Evolutionary conservation across 1,284 basidiomycete genomes (phyloP), one percentile per base, ranked within the genome.

Genomic region (Tremellales sp.): DNA sequence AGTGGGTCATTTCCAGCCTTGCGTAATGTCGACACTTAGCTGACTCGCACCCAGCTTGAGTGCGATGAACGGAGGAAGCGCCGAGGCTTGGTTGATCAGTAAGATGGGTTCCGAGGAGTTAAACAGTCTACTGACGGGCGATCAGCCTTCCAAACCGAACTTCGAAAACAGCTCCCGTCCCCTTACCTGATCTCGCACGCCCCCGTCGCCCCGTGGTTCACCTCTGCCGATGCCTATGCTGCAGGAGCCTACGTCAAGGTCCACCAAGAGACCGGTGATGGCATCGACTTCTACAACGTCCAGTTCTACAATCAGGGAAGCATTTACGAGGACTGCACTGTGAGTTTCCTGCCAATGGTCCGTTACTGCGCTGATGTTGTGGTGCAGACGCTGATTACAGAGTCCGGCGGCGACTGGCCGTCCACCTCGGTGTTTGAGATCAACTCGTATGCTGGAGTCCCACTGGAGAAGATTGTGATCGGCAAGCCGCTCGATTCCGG

Each of bases 251-350:
- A 71, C 50, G 58, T 60, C 42, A 53, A 56, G 40, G 58, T 73
- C 38, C 61, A 68, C 44, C 28, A 60, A 24, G 52, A 57, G 6
- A 61, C 62, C 9, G 70, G 71, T 7, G 43, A 52, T 39, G 50
- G 49, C 2, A 67, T 73, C 48, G 66, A 69, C 50, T 66, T 61
- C 43, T 68, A 66, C 60, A 70, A 71, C 51, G 48, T 74, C 36
- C 74, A 75, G 57, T 72, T 72, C 60, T 75, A 74, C 58, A 74
- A 73, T 48, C 71, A 73, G 38, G 70, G 64, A 24, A 45, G 47
- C 13, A 53, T 60, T 12, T 65, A 66, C 49, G 43, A 45, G n/a
- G 46, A 54, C 36, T 68, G 66, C 48, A 47, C 50, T 5, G 54
- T 59, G 44, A 48, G 54, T 51, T 28, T 9, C 47, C 14, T 16